phyloP scores from a whole-genome alignment of 441 rosid genomes.

The Codiaeum variegatum region DNA sequence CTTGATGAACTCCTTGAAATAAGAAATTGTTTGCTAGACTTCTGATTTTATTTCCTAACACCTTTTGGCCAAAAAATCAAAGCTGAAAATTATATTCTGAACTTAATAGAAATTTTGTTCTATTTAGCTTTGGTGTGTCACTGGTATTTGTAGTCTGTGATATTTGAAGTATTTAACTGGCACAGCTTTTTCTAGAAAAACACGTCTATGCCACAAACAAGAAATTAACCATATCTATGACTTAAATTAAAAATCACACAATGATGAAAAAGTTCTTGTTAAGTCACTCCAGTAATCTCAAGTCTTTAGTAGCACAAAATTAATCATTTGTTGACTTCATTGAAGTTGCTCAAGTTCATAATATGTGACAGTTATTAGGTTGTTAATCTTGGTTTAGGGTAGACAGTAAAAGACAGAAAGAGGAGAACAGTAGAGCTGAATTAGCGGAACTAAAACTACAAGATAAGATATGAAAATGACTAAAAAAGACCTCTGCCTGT shows the following conservation, averaged over 20 bases:
- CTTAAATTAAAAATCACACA: not conserved
- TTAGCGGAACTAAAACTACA: not conserved
- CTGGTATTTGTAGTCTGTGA: not conserved
- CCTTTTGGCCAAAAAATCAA: not conserved
- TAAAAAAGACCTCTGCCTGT: not conserved
- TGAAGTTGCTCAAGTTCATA: not conserved
- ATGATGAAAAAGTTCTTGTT: not conserved
- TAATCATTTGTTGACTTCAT: not conserved
- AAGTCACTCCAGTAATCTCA: not conserved
- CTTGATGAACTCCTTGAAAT: not conserved
- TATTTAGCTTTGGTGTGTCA: not conserved
- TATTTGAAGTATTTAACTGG: not conserved
- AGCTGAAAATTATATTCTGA: not conserved
- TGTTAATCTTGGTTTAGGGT: not conserved
- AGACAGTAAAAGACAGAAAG: not conserved
- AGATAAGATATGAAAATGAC: not conserved
- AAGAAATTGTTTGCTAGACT: not conserved
- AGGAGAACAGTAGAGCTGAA: not conserved
- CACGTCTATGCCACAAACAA: not conserved
- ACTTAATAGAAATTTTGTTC: not conserved
- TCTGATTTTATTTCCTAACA: not conserved
- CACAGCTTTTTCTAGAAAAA: not conserved
- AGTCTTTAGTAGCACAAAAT: not conserved
- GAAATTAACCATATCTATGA: not conserved
- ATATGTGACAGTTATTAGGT: not conserved